Base-by-base conservation (phyloP, 1,139 yeast species). In the Candida gigantensis region DNA sequence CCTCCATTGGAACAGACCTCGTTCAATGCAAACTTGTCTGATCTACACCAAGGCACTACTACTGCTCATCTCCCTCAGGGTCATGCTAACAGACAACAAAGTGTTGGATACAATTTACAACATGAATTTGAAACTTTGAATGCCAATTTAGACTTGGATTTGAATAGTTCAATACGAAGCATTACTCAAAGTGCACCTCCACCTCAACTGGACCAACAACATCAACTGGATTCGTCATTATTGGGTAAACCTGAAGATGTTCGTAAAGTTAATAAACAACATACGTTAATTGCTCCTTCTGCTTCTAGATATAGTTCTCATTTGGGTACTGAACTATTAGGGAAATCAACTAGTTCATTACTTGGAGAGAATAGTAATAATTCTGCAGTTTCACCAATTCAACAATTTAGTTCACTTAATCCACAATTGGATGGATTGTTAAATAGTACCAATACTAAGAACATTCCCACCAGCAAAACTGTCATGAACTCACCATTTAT, bases 101-200 rank as follows among this genome's bases (percentile, higher is more conserved):
- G 71, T 47, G 72, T 72, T 28, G 71, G 74, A 8, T 62, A 62
- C 47, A 68, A 70, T 44, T 62, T 69, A 47, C 74, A 62, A 55
- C 77, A 63, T 40, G 78, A 63, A 53, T 71, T 66, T 50, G 74
- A 64, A 46, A 68, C 75, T 11, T 58, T 71, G 43, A 69, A 69
- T 32, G 72, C 69, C 17, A 75, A 70, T 45, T 65, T 71, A 55
- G 75, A 71, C 46, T 60, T 71, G 51, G 77, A 70, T 50, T 62
- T 71, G 38, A 58, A 56, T 11, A 38, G 41, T 25, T 35, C 42
- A 23, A 27, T 28, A 10, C 32, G 38, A 34, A 20, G 11, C 9
- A 26, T 17, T 9, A 30, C 33, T 17, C 33, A 37, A 9, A 33
- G 30, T 14, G 32, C 39, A 13, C 33, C 30, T 7, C 34, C 37